Evolutionary conservation across 352 stramenopile species (phyloP).

Genomic region (Phytophthora macrochlamydospora): DNA sequence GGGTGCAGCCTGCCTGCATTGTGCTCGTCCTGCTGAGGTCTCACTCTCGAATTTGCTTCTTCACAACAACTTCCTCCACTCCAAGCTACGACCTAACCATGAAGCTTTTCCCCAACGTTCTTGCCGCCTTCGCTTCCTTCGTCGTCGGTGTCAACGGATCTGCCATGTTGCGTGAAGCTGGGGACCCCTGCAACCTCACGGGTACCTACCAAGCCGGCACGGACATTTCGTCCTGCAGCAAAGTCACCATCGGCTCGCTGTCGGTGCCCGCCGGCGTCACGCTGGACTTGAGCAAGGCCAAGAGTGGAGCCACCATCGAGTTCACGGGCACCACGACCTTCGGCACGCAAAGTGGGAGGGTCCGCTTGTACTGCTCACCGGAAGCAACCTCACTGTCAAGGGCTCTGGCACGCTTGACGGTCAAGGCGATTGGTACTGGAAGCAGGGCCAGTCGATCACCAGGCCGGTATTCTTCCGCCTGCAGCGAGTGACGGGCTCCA

Average conservation of each 20-base stretch:
- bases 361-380: constrained; percentile 30
- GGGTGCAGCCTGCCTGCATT: too few species aligned
- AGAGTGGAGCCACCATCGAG: constrained; percentile 35
- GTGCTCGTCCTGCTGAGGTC: too few species aligned
- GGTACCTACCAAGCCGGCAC: constrained; percentile 13
- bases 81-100: constrained; percentile 3
- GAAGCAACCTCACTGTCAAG: constrained; percentile 15
- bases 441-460: constrained; percentile 15
- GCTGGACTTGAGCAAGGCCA: constrained; percentile 36
- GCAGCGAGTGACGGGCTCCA: neutral
- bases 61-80: neutral
- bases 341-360: constrained; percentile 36
- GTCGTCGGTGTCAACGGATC: constrained; percentile 2
- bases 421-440: constrained; percentile 32
- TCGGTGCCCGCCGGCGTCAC: constrained; percentile 36
- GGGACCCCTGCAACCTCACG: constrained; percentile 24
- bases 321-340: constrained; percentile 44
- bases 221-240: constrained; percentile 22
- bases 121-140: constrained; percentile 1
- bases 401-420: constrained; percentile 29
- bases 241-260: constrained; percentile 24
- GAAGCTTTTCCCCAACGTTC: constrained; percentile 9
- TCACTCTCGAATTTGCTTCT: constrained; percentile 10
- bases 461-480: neutral
- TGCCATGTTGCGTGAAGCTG: constrained; percentile 8